phyloP scores from a whole-genome alignment of 2,329 filamentous ascomycete species.

The Ophiostoma piceae region DNA sequence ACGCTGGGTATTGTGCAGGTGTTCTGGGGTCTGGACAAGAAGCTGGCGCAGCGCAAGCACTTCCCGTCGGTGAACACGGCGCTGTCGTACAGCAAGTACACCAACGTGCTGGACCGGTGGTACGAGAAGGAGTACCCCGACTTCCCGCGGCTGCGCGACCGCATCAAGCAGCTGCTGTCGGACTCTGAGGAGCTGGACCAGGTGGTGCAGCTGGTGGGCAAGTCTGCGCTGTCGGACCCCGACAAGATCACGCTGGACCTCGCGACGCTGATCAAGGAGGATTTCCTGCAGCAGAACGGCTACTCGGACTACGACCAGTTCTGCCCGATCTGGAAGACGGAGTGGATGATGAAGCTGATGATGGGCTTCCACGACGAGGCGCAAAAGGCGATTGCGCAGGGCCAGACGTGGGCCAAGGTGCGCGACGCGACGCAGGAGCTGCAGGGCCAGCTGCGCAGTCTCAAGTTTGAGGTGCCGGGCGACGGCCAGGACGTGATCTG shows the following conservation, averaged over 20 bases:
- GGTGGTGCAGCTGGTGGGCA: constrained; percentile 96
- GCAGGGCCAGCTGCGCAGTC: constrained; percentile 75
- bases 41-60: constrained; percentile 96
- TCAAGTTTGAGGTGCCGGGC: constrained; percentile 93
- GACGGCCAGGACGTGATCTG: constrained; percentile 74
- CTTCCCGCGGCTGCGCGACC: constrained; percentile 86
- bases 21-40: constrained; percentile 99
- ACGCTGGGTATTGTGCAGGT: constrained; percentile 98
- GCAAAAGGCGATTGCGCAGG: constrained; percentile 89
- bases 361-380: constrained; percentile 96
- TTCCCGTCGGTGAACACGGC: constrained; percentile 98
- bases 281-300: constrained; percentile 98
- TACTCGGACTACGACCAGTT: constrained; percentile 99
- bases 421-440: constrained; percentile 84
- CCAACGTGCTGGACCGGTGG: constrained; percentile 77
- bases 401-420: constrained; percentile 87
- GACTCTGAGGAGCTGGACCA: constrained; percentile 97
- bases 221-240: constrained; percentile 88
- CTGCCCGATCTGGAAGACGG: constrained; percentile 98
- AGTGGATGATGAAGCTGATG: constrained; percentile 99
- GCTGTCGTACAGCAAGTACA: constrained; percentile 96
- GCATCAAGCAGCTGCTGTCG: constrained; percentile 87
- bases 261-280: constrained; percentile 87
- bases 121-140: constrained; percentile 93
- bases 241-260: constrained; percentile 99